These are phyloP conservation scores for Trypanosoma rangeli DNA, from an alignment of 208 protist species.

Conservation along the genomic window DNA sequence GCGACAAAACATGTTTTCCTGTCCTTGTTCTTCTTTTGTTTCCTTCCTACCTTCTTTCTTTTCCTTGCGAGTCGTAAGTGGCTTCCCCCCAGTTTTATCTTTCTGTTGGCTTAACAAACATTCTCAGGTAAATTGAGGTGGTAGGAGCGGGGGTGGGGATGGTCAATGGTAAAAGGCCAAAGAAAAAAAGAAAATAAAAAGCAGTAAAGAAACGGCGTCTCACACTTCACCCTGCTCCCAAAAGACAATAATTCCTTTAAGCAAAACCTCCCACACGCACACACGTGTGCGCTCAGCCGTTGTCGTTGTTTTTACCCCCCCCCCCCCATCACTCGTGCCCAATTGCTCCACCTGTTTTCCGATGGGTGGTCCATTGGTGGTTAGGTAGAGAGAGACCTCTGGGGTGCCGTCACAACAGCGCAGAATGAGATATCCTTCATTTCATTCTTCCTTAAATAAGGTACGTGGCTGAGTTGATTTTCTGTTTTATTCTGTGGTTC, in stretches of 20 bases:
- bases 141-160: neutral
- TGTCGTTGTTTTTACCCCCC: slow-evolving; percentile 15
- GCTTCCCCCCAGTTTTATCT: neutral
- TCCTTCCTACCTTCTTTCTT: slow-evolving; percentile 3
- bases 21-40: neutral
- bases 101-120: neutral
- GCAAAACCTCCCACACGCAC: no score
- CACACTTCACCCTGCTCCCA: neutral
- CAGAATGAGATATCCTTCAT: neutral
- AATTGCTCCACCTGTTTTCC: slow-evolving; percentile 15
- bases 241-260: no score
- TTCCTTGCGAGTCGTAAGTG: neutral
- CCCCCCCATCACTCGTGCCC: no score
- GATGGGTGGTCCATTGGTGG: neutral
- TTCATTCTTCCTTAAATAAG: neutral
- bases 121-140: neutral
- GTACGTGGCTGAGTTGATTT: neutral
- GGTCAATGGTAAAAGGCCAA: neutral
- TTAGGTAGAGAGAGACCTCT: neutral
- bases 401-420: neutral
- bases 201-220: neutral
- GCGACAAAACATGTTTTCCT: slow-evolving; percentile 53
- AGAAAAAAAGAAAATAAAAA: neutral
- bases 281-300: neutral
- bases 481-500: neutral